Evolutionary conservation across 306 rosid species (phyloP).

Genomic region (Echinosophora koreensis): DNA sequence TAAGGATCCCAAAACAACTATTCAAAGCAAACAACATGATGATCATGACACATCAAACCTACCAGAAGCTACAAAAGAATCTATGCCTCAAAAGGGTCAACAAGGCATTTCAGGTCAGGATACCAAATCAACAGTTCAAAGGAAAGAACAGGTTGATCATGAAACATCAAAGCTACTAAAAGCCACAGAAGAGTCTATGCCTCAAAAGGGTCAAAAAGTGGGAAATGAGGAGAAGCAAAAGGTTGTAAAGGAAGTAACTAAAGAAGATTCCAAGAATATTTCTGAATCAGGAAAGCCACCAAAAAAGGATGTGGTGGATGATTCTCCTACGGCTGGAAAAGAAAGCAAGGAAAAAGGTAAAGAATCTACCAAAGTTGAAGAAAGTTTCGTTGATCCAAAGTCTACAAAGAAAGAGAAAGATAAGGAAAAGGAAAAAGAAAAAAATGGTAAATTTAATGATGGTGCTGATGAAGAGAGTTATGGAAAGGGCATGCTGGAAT

Average conservation of each 20-base stretch:
- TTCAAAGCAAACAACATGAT: background rate
- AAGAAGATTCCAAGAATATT: slow-evolving; percentile 3
- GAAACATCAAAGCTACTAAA: slow-evolving; percentile 4
- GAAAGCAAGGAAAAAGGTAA: slow-evolving; percentile 34
- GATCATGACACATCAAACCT: background rate
- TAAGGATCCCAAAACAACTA: slow-evolving; percentile 21
- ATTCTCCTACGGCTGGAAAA: background rate
- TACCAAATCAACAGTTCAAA: slow-evolving; percentile 29
- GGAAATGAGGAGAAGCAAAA: slow-evolving; percentile 39
- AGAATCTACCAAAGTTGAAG: slow-evolving; percentile 1
- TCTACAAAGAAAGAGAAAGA: background rate
- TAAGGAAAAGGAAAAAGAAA: background rate
- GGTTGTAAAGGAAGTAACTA: slow-evolving; percentile 16
- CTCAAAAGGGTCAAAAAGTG: background rate
- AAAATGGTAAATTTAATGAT: background rate
- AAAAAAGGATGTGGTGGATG: background rate
- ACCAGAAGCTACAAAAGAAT: slow-evolving; percentile 21
- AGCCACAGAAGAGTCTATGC: slow-evolving; percentile 8
- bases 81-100: slow-evolving; percentile 19
- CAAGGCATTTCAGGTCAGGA: slow-evolving; percentile 11
- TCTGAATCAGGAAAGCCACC: slow-evolving; percentile 31
- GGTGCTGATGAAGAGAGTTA: slow-evolving; percentile 6
- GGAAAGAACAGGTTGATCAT: background rate
- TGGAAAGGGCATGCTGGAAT: background rate
- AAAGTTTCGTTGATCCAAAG: background rate